A percentile compares a stretch with the other conserved stretches of the same genome.
Evolutionary conservation across 257 asterid genomes (phyloP).

Genomic region (Solanum pinnatisectum): DNA sequence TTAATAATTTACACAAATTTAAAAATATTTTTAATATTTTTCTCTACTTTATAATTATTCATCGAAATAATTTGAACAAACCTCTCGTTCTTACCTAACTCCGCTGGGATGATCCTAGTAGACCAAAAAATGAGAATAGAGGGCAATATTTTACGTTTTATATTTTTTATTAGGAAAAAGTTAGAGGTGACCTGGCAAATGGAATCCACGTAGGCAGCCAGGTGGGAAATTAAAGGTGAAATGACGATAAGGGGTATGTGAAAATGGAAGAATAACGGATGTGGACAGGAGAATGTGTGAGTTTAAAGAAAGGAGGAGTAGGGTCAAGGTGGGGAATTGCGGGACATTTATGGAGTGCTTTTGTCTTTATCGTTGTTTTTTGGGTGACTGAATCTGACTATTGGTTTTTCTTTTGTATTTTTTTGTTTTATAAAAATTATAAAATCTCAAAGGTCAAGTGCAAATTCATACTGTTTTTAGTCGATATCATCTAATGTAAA

Average conservation of each 20-base stretch:
- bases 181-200: background rate
- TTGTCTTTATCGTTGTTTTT: slow-evolving; percentile 22
- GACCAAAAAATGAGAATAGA: background rate
- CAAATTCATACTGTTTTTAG: background rate
- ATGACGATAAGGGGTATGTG: slow-evolving; percentile 6
- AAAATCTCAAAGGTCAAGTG: slow-evolving; percentile 8
- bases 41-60: no score
- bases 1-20: no score
- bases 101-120: background rate
- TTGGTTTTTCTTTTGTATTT: background rate
- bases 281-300: background rate
- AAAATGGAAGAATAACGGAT: background rate
- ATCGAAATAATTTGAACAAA: no score
- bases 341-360: slow-evolving; percentile 17
- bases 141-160: background rate
- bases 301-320: background rate
- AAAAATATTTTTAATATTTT: accelerated
- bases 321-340: slow-evolving; percentile 20
- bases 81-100: no score
- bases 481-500: background rate
- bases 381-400: slow-evolving; percentile 4
- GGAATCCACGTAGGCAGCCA: slow-evolving; percentile 11
- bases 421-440: background rate
- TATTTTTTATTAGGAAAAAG: background rate
- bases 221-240: background rate